Evolutionary conservation across 495 filamentous ascomycete genomes (phyloP).

Genomic region (Neurospora intermedia): DNA sequence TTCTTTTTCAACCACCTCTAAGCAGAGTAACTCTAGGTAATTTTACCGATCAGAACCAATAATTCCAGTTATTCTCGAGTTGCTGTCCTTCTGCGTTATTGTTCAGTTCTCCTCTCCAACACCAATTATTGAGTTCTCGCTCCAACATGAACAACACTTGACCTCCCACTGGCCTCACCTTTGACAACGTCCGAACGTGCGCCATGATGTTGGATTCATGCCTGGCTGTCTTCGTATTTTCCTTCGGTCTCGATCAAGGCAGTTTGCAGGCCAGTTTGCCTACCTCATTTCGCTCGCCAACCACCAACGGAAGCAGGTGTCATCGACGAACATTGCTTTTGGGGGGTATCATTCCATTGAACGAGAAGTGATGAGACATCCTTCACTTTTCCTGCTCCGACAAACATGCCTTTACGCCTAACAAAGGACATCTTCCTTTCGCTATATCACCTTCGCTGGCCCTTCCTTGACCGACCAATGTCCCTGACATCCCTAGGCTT

Average conservation of each 20-base stretch:
- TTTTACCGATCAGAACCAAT: too few relatives aligned
- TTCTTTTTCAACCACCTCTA: not conserved
- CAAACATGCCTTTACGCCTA: too few relatives aligned
- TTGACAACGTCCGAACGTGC: not conserved
- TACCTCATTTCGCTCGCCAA: not conserved
- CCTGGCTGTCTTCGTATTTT: not conserved
- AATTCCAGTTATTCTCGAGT: too few relatives aligned
- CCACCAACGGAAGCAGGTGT: not conserved
- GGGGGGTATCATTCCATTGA: not conserved
- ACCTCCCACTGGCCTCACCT: not conserved
- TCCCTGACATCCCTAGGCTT: too few relatives aligned
- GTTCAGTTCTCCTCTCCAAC: too few relatives aligned
- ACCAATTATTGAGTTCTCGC: too few relatives aligned
- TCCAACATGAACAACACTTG: not conserved
- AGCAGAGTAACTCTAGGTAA: too few relatives aligned
- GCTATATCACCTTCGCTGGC: too few relatives aligned
- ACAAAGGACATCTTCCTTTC: too few relatives aligned
- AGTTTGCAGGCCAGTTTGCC: not conserved
- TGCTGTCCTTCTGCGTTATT: too few relatives aligned
- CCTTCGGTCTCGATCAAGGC: not conserved
- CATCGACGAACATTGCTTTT: not conserved
- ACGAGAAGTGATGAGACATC: not conserved
- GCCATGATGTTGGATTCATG: not conserved
- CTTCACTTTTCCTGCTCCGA: too few relatives aligned
- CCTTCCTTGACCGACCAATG: too few relatives aligned